phyloP scores from a whole-genome alignment of 1,139 yeast genomes.

The Kazachstania sp. region DNA sequence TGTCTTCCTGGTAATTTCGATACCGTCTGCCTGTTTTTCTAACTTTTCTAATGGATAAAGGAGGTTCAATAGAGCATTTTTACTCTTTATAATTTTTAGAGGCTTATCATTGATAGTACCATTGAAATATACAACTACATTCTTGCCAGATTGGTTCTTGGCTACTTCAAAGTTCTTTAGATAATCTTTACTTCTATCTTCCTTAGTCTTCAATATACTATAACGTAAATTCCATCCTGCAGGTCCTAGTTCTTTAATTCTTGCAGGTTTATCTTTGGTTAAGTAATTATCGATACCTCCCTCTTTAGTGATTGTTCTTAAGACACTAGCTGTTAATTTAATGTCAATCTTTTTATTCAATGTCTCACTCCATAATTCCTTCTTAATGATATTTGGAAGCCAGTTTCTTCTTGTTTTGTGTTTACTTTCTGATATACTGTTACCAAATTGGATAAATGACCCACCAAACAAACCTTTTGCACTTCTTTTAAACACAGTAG shows the following conservation, averaged over 20 bases:
- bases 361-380: conserved; percentile 77
- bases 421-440: conserved; percentile 67
- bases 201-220: conserved; percentile 44
- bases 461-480: conserved; percentile 90
- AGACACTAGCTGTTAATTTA: conserved; percentile 69
- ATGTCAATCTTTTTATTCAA: conserved; percentile 48
- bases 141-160: conserved; percentile 4
- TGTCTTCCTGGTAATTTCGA: conserved; percentile 37
- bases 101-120: conserved; percentile 28
- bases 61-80: conserved; percentile 48
- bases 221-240: conserved; percentile 86
- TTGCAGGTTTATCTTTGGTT: conserved; percentile 75
- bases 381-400: conserved; percentile 70
- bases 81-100: conserved; percentile 49
- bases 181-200: conserved; percentile 8
- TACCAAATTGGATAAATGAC: conserved; percentile 66
- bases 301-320: conserved; percentile 79
- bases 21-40: conserved; percentile 39
- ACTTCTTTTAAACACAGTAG: conserved; percentile 70
- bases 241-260: conserved; percentile 87
- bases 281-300: conserved; percentile 90
- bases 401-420: conserved; percentile 72
- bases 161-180: conserved; percentile 1
- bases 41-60: conserved; percentile 45
- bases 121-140: conserved; percentile 5